These are phyloP conservation scores for Mucor racemosus DNA, from an alignment of 371 early-diverging fungal species.

Conservation along the genomic window DNA sequence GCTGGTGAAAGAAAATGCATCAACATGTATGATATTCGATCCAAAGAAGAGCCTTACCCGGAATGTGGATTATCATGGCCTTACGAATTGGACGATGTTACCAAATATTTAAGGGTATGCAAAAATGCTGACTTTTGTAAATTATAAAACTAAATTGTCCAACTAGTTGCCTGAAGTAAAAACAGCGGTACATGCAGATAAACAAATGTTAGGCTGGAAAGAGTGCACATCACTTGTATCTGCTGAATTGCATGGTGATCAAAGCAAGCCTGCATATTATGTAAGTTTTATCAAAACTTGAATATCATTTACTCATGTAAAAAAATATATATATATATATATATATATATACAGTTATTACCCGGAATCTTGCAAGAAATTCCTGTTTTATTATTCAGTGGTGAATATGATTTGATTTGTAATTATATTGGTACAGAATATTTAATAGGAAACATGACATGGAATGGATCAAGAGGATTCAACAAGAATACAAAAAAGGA, in stretches of 20 bases:
- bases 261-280: slow-evolving; percentile 51
- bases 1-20: slow-evolving; percentile 55
- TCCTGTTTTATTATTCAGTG: slow-evolving; percentile 70
- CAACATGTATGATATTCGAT: slow-evolving; percentile 85
- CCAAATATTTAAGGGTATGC: slow-evolving; percentile 64
- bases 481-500: slow-evolving; percentile 30
- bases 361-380: slow-evolving; percentile 63
- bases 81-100: slow-evolving; percentile 63
- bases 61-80: slow-evolving; percentile 84
- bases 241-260: slow-evolving; percentile 50
- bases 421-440: slow-evolving; percentile 76
- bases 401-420: slow-evolving; percentile 85
- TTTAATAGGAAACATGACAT: slow-evolving; percentile 72
- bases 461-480: slow-evolving; percentile 77
- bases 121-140: too few species aligned
- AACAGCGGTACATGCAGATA: slow-evolving; percentile 63
- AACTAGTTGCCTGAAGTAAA: slow-evolving; percentile 59
- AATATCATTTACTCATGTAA: background rate
- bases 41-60: slow-evolving; percentile 61
- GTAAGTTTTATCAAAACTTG: slow-evolving; percentile 34
- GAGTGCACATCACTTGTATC: slow-evolving; percentile 69
- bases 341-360: slow-evolving; percentile 27
- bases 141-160: background rate
- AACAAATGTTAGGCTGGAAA: slow-evolving; percentile 55
- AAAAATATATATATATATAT: background rate